Evolutionary conservation across 352 stramenopile genomes (phyloP).

Genomic region (Phytophthora agathidicida): DNA sequence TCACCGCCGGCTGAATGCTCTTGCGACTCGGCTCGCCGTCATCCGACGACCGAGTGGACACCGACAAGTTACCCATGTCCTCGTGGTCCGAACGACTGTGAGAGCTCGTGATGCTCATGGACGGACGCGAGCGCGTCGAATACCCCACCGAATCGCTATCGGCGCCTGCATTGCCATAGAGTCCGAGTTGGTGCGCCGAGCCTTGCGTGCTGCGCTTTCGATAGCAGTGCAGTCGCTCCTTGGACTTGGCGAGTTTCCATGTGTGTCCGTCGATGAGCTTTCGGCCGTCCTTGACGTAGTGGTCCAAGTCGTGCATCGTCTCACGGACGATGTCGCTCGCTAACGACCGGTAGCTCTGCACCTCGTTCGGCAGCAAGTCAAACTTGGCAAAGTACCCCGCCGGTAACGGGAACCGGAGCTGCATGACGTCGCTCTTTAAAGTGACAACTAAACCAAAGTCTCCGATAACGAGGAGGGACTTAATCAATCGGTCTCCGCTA

Average conservation of each 20-base stretch:
- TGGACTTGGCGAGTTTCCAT: slow-evolving; percentile 76
- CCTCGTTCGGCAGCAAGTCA: slow-evolving; percentile 63
- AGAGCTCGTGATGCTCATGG: slow-evolving; percentile 34
- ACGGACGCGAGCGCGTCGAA: slow-evolving; percentile 34
- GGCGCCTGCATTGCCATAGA: slow-evolving; percentile 34
- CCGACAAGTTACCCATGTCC: slow-evolving; percentile 20
- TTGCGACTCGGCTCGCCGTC: slow-evolving; percentile 48
- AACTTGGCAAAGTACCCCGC: slow-evolving; percentile 77
- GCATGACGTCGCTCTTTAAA: slow-evolving; percentile 42
- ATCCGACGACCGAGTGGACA: slow-evolving; percentile 37
- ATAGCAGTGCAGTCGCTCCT: slow-evolving; percentile 71
- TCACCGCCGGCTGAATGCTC: slow-evolving; percentile 48
- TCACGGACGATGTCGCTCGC: slow-evolving; percentile 72
- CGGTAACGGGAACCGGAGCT: slow-evolving; percentile 74
- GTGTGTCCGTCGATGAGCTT: slow-evolving; percentile 62
- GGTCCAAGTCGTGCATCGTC: slow-evolving; percentile 59
- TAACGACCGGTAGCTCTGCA: slow-evolving; percentile 53
- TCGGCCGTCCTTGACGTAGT: slow-evolving; percentile 59
- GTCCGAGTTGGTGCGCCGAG: slow-evolving; percentile 39
- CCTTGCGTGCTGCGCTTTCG: slow-evolving; percentile 39
- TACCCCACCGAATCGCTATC: slow-evolving; percentile 29
- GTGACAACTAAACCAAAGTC: no score
- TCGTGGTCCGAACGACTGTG: slow-evolving; percentile 32
- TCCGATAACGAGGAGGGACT: slow-evolving; percentile 3
- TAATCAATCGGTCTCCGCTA: slow-evolving; percentile 18